Evolutionary conservation across 2,329 filamentous ascomycete genomes (phyloP).

Genomic region (Pseudogymnoascus sp.): DNA sequence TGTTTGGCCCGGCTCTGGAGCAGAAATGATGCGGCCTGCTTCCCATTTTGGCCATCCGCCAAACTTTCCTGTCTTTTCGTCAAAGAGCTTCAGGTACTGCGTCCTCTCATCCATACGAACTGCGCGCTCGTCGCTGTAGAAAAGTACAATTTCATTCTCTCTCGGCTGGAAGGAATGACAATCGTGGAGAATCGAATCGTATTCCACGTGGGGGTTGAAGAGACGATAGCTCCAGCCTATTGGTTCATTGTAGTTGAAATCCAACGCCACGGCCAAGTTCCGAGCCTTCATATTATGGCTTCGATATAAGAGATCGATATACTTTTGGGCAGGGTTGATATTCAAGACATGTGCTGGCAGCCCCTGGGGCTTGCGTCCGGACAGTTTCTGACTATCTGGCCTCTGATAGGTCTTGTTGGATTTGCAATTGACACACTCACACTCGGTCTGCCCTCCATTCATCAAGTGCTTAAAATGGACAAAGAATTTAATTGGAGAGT

Average conservation of each 20-base stretch:
- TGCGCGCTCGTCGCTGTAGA: background rate
- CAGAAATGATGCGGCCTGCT: background rate
- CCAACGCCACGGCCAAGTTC: background rate
- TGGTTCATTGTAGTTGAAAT: background rate
- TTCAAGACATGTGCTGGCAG: background rate
- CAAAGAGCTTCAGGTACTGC: background rate
- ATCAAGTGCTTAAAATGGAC: constrained; percentile 12
- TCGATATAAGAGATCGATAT: constrained; percentile 9
- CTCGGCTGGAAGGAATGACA: constrained; percentile 11
- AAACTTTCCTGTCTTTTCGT: background rate
- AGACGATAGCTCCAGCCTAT: background rate
- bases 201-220: background rate
- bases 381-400: background rate
- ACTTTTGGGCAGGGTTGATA: background rate
- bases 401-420: background rate
- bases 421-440: constrained; percentile 10
- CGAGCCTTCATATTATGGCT: background rate
- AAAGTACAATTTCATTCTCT: constrained; percentile 11
- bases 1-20: background rate
- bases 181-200: background rate
- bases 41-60: constrained; percentile 4
- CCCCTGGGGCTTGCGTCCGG: background rate
- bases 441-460: constrained; percentile 2
- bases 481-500: constrained; percentile 12
- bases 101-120: background rate